phyloP scores from a whole-genome alignment of 2,329 filamentous ascomycete genomes.

The Rugonectria rugulosa region DNA sequence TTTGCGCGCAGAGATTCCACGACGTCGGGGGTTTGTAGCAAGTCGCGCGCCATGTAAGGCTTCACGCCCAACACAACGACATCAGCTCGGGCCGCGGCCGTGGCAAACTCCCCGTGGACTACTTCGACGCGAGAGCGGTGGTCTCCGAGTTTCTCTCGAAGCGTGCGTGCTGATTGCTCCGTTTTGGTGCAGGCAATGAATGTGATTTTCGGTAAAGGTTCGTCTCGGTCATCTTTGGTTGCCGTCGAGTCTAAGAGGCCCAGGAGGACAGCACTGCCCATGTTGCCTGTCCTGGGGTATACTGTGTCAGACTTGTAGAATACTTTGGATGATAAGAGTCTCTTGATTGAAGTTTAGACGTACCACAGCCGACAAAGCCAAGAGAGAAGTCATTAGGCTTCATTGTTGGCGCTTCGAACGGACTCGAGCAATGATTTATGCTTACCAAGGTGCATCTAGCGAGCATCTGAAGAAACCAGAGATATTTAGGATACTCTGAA shows the following conservation, averaged over 20 bases:
- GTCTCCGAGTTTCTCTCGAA: background rate
- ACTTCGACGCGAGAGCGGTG: constrained; percentile 1
- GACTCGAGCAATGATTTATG: too few relatives aligned
- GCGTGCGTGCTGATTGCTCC: background rate
- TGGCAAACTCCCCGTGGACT: background rate
- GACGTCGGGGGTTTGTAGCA: background rate
- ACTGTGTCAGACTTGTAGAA: background rate
- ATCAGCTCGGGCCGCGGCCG: too few relatives aligned
- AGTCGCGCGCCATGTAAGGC: constrained; percentile 2
- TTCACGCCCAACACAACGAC: constrained; percentile 12
- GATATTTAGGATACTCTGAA: too few relatives aligned
- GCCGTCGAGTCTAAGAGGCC: constrained; percentile 7
- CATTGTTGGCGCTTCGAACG: too few relatives aligned
- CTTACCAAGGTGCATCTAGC: too few relatives aligned
- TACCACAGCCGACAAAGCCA: constrained; percentile 5
- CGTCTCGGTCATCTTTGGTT: background rate
- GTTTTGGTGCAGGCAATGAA: constrained; percentile 17
- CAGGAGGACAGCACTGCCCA: constrained; percentile 10
- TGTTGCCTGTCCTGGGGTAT: constrained; percentile 1
- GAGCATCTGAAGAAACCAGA: too few relatives aligned
- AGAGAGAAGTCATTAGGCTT: too few relatives aligned
- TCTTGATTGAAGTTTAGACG: too few relatives aligned
- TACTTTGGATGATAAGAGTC: background rate
- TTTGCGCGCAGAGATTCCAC: background rate
- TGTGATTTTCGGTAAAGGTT: too few relatives aligned